A percentile compares a stretch with the other conserved stretches of the same genome.
Conservation (phyloP, 805 yeast genomes). For the Suhomyces sp. region DNA sequence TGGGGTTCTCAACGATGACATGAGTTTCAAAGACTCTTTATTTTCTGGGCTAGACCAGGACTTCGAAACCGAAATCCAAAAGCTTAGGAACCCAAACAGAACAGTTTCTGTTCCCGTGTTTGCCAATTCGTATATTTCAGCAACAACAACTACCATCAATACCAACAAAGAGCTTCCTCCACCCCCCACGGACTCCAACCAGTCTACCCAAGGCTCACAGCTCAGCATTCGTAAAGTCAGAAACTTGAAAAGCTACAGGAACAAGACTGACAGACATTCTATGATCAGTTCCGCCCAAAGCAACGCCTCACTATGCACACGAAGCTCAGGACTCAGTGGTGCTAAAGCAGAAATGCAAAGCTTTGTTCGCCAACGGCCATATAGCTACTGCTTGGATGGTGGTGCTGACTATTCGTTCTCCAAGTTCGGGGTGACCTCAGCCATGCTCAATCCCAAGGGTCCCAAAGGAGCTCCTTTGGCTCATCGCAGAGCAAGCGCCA, state of each 20-base stretch:
- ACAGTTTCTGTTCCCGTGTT: constrained; percentile 3
- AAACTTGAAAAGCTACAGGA: constrained; percentile 6
- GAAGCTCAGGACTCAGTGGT: not conserved
- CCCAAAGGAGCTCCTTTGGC: not conserved
- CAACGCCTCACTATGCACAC: not conserved
- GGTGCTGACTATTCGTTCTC: constrained; percentile 18
- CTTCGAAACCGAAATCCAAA: not conserved
- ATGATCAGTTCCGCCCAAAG: constrained; percentile 1
- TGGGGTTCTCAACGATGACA: not conserved
- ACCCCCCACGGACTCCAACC: not conserved
- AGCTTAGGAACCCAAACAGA: constrained; percentile 1
- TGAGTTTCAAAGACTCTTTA: constrained; percentile 3
- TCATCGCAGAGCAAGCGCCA: not conserved
- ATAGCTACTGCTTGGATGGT: constrained; percentile 25
- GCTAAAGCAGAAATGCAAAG: constrained; percentile 14
- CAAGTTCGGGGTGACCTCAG: not conserved
- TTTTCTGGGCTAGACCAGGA: constrained; percentile 4
- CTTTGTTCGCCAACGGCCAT: constrained; percentile 25
- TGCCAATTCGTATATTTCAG: not conserved
- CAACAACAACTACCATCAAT: constrained; percentile 1
- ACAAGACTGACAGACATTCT: not conserved
- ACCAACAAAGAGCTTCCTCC: constrained; percentile 4
- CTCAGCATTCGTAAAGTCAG: constrained; percentile 5
- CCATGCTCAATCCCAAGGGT: not conserved
- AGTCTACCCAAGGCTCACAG: no score